A percentile compares a stretch with the other conserved stretches of the same genome.
These are phyloP conservation scores for Penicillium sp. DNA, from an alignment of 2,329 filamentous ascomycete genomes.

Conservation along the genomic window DNA sequence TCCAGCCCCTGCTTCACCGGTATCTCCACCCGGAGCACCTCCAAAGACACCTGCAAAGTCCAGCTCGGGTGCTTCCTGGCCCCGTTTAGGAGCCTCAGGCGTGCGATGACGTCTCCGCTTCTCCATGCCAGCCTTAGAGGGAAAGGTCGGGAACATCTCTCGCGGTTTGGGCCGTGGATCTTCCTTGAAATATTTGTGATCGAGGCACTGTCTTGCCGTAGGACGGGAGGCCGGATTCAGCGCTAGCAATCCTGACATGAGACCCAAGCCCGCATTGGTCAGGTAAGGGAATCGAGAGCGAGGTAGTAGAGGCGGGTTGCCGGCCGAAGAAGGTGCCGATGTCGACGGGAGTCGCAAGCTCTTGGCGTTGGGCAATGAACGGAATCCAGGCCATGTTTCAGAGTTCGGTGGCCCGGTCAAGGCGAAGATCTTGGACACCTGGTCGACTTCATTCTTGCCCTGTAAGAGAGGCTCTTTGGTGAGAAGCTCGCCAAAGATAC, in stretches of 20 bases:
- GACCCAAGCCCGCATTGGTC: conserved; percentile 68
- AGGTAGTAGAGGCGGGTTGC: conserved; percentile 54
- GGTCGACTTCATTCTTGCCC: conserved; percentile 89
- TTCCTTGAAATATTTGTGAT: conserved; percentile 82
- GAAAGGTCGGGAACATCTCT: conserved; percentile 95
- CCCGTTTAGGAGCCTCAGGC: conserved; percentile 79
- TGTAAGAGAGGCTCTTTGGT: conserved; percentile 79
- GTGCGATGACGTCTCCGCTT: conserved; percentile 69
- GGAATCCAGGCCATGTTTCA: conserved; percentile 81
- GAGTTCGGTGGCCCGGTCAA: conserved; percentile 84
- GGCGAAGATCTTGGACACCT: conserved; percentile 82
- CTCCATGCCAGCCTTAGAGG: conserved; percentile 91
- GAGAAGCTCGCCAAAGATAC: conserved; percentile 90
- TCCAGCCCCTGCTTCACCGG: conserved; percentile 61
- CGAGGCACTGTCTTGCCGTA: conserved; percentile 69
- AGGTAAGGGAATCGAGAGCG: conserved; percentile 78
- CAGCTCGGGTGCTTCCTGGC: conserved; percentile 62
- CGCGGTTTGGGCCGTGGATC: conserved; percentile 86
- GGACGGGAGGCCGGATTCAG: conserved; percentile 74
- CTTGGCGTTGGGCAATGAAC: conserved; percentile 81
- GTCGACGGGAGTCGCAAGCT: conserved; percentile 66
- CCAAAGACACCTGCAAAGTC: conserved; percentile 74
- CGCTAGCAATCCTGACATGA: conserved; percentile 69
- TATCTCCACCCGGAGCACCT: conserved; percentile 63
- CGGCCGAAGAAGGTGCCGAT: conserved; percentile 36